A percentile compares a stretch with the other conserved stretches of the same genome.
These are phyloP conservation scores for Sclerotinia trifoliorum DNA, from an alignment of 2,329 filamentous ascomycete species.

Conservation along the genomic window DNA sequence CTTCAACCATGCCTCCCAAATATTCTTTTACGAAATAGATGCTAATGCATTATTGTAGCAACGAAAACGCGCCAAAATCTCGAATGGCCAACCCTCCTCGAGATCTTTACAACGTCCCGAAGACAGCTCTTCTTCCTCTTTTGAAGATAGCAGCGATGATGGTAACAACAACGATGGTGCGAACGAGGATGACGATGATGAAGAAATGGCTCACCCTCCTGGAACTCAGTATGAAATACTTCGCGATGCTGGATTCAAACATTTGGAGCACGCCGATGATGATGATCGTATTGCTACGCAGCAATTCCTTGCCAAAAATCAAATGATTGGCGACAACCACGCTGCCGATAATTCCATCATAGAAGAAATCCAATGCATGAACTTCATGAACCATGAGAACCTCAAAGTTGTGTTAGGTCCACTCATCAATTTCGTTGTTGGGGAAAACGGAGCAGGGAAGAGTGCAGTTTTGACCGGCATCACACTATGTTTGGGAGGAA, in stretches of 20 bases:
- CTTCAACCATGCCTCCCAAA: background rate
- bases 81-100: constrained; percentile 29
- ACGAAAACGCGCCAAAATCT: constrained; percentile 46
- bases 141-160: constrained; percentile 37
- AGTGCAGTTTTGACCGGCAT: constrained; percentile 92
- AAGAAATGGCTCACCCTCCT: constrained; percentile 34
- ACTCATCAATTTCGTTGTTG: constrained; percentile 96
- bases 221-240: constrained; percentile 62
- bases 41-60: constrained; percentile 33
- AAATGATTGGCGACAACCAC: constrained; percentile 62
- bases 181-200: constrained; percentile 33
- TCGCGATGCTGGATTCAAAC: constrained; percentile 58
- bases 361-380: constrained; percentile 79
- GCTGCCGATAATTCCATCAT: constrained; percentile 83
- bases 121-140: constrained; percentile 29
- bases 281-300: constrained; percentile 67
- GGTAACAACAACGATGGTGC: constrained; percentile 33
- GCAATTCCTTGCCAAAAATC: constrained; percentile 47
- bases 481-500: constrained; percentile 90
- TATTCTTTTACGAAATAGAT: background rate
- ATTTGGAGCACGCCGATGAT: constrained; percentile 54
- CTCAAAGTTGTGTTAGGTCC: constrained; percentile 85
- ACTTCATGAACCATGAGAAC: constrained; percentile 94
- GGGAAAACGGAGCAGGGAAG: constrained; percentile 96
- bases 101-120: constrained; percentile 27